Conservation (phyloP, 306 rosid genomes). For the Boehmeria nivea region DNA sequence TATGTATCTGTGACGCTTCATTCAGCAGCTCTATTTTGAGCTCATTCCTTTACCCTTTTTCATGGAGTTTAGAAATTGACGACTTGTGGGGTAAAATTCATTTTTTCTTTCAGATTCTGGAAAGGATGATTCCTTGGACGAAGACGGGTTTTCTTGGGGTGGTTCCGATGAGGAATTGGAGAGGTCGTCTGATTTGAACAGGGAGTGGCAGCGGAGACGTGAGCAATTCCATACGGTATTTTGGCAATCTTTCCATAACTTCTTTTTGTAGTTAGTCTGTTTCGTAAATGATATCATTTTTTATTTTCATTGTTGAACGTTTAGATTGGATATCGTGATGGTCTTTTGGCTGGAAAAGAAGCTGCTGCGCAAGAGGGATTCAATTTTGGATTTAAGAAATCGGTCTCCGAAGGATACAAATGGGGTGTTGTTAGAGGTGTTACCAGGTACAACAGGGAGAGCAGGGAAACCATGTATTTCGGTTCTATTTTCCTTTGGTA, state of each 20-base stretch:
- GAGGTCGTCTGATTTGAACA: slow-evolving; percentile 41
- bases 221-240: slow-evolving; percentile 65
- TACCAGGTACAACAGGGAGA: slow-evolving; percentile 40
- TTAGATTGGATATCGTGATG: slow-evolving; percentile 84
- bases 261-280: not conserved
- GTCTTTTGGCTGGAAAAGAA: slow-evolving; percentile 72
- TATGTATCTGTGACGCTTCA: not conserved
- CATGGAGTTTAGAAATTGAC: not conserved
- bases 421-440: slow-evolving; percentile 87
- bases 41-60: not conserved
- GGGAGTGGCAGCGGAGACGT: slow-evolving; percentile 73
- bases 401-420: slow-evolving; percentile 51
- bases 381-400: slow-evolving; percentile 69
- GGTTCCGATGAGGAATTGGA: slow-evolving; percentile 45
- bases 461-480: not conserved
- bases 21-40: not conserved
- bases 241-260: too few species aligned
- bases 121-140: slow-evolving; percentile 30
- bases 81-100: slow-evolving; percentile 7
- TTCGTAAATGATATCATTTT: not conserved
- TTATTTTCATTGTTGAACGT: not conserved
- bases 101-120: slow-evolving; percentile 36
- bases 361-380: slow-evolving; percentile 84
- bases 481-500: slow-evolving; percentile 3
- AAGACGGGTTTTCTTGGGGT: slow-evolving; percentile 38